Conservation (phyloP, 2,329 filamentous ascomycete genomes). For the Diaporthe sp. region DNA sequence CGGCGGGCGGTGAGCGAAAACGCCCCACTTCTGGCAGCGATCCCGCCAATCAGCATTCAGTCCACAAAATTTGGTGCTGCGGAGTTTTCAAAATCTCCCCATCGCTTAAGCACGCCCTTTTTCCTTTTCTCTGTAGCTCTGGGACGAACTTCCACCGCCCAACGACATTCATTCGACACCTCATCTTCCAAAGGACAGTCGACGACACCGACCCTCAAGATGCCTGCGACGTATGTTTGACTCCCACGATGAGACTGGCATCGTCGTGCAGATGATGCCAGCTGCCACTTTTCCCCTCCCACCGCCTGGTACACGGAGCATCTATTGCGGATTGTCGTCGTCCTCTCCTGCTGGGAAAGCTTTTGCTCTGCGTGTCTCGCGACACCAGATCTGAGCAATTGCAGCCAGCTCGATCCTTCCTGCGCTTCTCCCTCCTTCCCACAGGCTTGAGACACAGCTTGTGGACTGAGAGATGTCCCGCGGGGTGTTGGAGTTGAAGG, state of each 20-base stretch:
- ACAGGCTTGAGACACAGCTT: constrained; percentile 62
- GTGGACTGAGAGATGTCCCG: constrained; percentile 70
- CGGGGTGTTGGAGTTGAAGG: constrained; percentile 87
- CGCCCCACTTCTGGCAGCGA: background rate
- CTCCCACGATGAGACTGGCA: constrained; percentile 44
- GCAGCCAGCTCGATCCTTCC: constrained; percentile 87
- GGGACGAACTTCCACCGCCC: constrained; percentile 40
- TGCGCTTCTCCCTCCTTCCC: constrained; percentile 70
- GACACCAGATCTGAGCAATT: constrained; percentile 50
- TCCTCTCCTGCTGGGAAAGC: constrained; percentile 81
- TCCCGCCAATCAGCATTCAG: constrained; percentile 32
- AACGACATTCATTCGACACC: constrained; percentile 44
- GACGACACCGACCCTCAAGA: constrained; percentile 50
- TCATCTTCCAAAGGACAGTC: constrained; percentile 46
- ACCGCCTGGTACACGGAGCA: constrained; percentile 64
- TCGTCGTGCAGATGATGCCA: constrained; percentile 7
- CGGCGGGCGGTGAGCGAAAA: constrained; percentile 44
- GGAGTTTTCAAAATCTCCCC: constrained; percentile 43
- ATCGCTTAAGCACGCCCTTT: background rate
- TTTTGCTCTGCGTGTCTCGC: constrained; percentile 50
- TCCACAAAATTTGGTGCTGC: constrained; percentile 36
- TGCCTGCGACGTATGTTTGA: constrained; percentile 47
- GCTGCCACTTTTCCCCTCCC: constrained; percentile 32
- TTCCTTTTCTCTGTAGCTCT: constrained; percentile 25
- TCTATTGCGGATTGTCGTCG: constrained; percentile 81